Evolutionary conservation across 352 stramenopile genomes (phyloP).

Genomic region (Hyaloperonospora brassicae): DNA sequence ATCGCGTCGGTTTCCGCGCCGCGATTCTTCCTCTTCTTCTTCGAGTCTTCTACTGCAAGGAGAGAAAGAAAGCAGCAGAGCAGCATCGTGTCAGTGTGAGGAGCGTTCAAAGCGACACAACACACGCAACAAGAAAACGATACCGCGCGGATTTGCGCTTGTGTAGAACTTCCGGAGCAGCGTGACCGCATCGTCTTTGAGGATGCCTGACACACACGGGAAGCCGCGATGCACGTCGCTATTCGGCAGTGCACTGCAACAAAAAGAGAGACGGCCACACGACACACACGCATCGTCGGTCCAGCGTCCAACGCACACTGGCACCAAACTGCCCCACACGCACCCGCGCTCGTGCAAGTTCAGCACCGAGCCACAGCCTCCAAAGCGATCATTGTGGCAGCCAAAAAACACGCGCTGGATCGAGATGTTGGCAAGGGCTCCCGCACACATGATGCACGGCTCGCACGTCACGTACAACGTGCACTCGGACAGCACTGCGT

Average conservation of each 20-base stretch:
- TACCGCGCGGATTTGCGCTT: conserved; percentile 81
- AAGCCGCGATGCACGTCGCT: conserved; percentile 54
- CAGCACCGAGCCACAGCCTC: conserved; percentile 87
- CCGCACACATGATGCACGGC: conserved; percentile 92
- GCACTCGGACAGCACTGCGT: conserved; percentile 43
- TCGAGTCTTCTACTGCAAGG: conserved; percentile 60
- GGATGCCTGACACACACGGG: conserved; percentile 50
- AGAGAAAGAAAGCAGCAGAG: conserved; percentile 1
- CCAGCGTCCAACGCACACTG: too few species aligned
- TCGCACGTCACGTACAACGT: conserved; percentile 88
- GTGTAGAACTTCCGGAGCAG: conserved; percentile 88
- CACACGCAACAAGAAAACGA: background rate
- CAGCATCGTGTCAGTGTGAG: background rate
- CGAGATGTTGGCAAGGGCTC: conserved; percentile 68
- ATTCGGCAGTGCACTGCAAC: conserved; percentile 30
- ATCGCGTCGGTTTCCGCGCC: conserved; percentile 4
- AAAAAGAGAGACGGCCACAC: background rate
- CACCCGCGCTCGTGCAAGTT: conserved; percentile 66
- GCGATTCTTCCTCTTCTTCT: conserved; percentile 67
- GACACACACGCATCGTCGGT: background rate
- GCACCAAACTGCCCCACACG: background rate
- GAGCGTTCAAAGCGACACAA: too few species aligned
- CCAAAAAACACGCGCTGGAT: conserved; percentile 84
- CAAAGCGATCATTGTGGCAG: conserved; percentile 90
- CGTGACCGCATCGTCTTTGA: conserved; percentile 78